Conservation (phyloP, 1,284 basidiomycete genomes). For the Puccinia polysora region DNA sequence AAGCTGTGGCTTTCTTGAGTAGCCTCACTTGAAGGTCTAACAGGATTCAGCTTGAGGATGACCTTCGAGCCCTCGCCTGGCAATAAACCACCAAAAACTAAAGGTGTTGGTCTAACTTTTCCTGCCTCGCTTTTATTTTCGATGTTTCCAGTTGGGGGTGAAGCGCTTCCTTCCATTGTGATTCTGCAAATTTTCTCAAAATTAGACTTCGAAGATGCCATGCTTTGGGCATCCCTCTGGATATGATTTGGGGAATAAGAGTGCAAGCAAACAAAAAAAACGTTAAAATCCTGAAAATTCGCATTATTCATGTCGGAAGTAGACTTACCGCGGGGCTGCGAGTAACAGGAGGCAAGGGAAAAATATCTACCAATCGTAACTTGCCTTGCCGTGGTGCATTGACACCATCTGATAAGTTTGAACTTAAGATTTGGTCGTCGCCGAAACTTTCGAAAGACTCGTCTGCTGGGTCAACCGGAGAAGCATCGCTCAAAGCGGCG, state of each 20-base stretch:
- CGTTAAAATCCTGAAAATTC: no score
- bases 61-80: not conserved
- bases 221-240: no score
- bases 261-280: no score
- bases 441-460: slow-evolving; percentile 28
- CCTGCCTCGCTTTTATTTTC: no score
- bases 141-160: no score
- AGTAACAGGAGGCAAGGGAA: slow-evolving; percentile 4
- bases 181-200: no score
- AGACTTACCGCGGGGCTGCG: not conserved
- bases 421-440: slow-evolving; percentile 6
- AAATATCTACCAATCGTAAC: not conserved
- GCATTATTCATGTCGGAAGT: not conserved
- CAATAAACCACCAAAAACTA: not conserved
- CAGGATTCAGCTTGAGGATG: not conserved
- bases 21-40: not conserved
- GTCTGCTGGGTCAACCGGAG: slow-evolving; percentile 3
- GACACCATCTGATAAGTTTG: not conserved
- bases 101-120: no score
- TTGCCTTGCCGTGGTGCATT: not conserved
- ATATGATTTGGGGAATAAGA: no score
- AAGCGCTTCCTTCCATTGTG: no score
- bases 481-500: not conserved
- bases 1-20: not conserved
- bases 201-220: no score